phyloP scores from a whole-genome alignment of 2,329 filamentous ascomycete genomes.

The Aspergillus proliferans region DNA sequence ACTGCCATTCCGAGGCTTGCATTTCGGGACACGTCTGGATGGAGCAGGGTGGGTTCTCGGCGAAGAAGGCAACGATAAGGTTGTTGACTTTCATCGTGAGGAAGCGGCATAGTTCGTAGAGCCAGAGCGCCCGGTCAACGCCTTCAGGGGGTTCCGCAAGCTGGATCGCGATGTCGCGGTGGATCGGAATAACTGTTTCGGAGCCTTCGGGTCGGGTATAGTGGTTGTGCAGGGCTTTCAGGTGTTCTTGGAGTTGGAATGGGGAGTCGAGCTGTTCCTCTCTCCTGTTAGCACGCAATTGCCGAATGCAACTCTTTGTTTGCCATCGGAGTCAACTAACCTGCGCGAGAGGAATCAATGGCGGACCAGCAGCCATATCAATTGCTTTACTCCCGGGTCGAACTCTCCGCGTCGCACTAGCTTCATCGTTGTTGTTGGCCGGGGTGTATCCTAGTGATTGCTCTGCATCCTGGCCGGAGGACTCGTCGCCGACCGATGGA shows the following conservation, averaged over 20 bases:
- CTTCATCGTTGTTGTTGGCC: slow-evolving; percentile 47
- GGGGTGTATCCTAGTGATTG: slow-evolving; percentile 46
- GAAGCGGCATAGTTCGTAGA: slow-evolving; percentile 96
- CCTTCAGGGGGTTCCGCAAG: slow-evolving; percentile 74
- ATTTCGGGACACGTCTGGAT: slow-evolving; percentile 89
- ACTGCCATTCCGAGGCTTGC: slow-evolving; percentile 98
- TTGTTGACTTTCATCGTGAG: slow-evolving; percentile 91
- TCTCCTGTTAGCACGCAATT: neutral
- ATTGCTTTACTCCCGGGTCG: slow-evolving; percentile 85
- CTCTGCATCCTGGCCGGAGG: slow-evolving; percentile 54
- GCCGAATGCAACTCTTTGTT: slow-evolving; percentile 1
- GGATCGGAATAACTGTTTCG: slow-evolving; percentile 64
- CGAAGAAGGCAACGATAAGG: slow-evolving; percentile 86
- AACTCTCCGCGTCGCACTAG: slow-evolving; percentile 75
- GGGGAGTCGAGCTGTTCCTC: slow-evolving; percentile 76
- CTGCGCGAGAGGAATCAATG: slow-evolving; percentile 76
- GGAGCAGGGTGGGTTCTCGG: slow-evolving; percentile 84
- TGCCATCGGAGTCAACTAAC: slow-evolving; percentile 43
- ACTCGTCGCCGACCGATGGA: slow-evolving; percentile 55
- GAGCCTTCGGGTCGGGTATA: slow-evolving; percentile 59
- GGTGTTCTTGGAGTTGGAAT: slow-evolving; percentile 94
- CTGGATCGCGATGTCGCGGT: slow-evolving; percentile 64
- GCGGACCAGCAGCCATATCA: slow-evolving; percentile 89
- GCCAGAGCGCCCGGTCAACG: slow-evolving; percentile 83
- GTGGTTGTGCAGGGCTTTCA: slow-evolving; percentile 82